Evolutionary conservation across 306 rosid genomes (phyloP).

Genomic region (Datisca glomerata): DNA sequence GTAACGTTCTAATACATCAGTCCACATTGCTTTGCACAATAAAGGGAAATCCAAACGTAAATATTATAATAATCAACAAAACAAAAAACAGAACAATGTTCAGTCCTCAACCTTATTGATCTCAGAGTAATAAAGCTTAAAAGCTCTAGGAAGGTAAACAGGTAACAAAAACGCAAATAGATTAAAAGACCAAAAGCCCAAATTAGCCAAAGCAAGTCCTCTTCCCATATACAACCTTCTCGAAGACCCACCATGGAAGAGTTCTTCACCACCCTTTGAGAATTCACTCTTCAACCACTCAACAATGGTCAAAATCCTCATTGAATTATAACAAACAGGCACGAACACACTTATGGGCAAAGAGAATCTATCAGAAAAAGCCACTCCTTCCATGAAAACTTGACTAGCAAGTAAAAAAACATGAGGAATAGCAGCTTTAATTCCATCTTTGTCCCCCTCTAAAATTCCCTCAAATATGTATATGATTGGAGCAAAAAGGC

Average conservation of each 20-base stretch:
- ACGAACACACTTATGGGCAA: constrained; percentile 53
- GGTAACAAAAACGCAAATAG: constrained; percentile 76
- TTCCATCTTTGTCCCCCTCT: constrained; percentile 63
- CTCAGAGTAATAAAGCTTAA: constrained; percentile 42
- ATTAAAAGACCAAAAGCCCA: constrained; percentile 78
- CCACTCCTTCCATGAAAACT: constrained; percentile 73
- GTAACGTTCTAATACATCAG: no score
- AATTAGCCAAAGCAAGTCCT: constrained; percentile 60
- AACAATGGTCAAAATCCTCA: constrained; percentile 50
- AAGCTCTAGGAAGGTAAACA: constrained; percentile 76
- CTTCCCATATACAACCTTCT: constrained; percentile 42
- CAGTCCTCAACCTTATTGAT: constrained; percentile 16
- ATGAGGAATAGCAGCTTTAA: constrained; percentile 74
- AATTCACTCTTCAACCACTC: constrained; percentile 73
- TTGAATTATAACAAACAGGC: constrained; percentile 52
- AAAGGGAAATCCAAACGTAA: no score
- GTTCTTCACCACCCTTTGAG: constrained; percentile 22
- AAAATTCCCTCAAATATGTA: constrained; percentile 54
- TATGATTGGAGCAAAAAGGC: constrained; percentile 57
- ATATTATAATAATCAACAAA: neutral
- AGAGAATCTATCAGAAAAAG: constrained; percentile 37
- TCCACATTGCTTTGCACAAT: no score
- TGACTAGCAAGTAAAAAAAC: constrained; percentile 70
- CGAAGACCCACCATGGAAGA: constrained; percentile 34
- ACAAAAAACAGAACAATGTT: neutral